These are phyloP conservation scores for Syncephalis plumigaleata DNA, from an alignment of 371 early-diverging fungal genomes.

Conservation along the genomic window DNA sequence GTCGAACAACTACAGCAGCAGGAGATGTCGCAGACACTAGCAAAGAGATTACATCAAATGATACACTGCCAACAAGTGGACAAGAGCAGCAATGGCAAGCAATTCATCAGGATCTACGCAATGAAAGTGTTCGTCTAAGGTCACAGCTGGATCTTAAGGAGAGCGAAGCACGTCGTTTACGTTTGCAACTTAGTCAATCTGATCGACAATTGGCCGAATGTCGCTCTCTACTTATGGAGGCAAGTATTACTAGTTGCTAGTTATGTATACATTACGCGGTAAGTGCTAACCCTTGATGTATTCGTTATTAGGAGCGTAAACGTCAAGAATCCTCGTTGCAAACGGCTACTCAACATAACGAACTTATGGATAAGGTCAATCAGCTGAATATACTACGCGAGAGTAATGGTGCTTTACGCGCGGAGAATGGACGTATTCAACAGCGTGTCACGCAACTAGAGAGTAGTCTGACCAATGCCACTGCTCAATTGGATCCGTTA, in stretches of 20 bases:
- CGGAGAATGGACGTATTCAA: constrained; percentile 22
- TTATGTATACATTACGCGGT: too few relatives aligned
- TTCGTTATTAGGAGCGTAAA: constrained; percentile 15
- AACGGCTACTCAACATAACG: constrained; percentile 27
- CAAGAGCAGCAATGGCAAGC: constrained; percentile 30
- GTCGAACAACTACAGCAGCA: constrained; percentile 10
- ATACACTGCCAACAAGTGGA: background rate
- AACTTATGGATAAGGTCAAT: constrained; percentile 39
- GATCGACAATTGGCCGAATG: constrained; percentile 40
- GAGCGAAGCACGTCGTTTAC: constrained; percentile 35
- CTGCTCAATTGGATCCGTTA: constrained; percentile 22
- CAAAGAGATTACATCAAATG: too few relatives aligned
- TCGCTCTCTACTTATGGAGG: constrained; percentile 22
- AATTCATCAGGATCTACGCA: constrained; percentile 39
- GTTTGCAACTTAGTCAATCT: constrained; percentile 31
- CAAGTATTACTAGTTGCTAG: too few relatives aligned
- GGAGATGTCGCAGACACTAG: constrained; percentile 1
- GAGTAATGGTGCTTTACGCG: constrained; percentile 42
- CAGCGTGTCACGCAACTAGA: constrained; percentile 15
- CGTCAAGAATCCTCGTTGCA: constrained; percentile 16
- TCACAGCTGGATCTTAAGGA: constrained; percentile 38
- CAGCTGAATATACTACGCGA: constrained; percentile 44
- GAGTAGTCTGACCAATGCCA: constrained; percentile 6
- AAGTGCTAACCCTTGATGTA: too few relatives aligned
- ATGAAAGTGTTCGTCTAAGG: constrained; percentile 43